Evolutionary conservation across 1,284 basidiomycete species (phyloP).

Genomic region (Phellopilus nigrolimitatus): DNA sequence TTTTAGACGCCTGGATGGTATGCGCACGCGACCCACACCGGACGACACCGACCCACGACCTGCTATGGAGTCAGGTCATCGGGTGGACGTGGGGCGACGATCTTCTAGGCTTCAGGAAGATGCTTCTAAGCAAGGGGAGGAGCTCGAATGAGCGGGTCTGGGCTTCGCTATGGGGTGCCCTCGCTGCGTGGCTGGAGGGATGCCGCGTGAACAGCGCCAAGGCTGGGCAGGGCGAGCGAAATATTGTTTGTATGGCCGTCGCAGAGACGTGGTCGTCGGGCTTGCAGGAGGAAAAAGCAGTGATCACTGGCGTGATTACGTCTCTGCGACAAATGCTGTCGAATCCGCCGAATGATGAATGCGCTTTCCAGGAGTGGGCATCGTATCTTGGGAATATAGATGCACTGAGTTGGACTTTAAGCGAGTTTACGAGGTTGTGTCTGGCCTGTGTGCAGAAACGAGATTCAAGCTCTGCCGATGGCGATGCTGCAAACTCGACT

Average conservation of each 20-base stretch:
- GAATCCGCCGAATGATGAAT: neutral
- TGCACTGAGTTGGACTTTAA: neutral
- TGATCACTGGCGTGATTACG: slow-evolving; percentile 33
- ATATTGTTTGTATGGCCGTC: slow-evolving; percentile 28
- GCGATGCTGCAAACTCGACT: neutral
- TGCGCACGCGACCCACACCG: slow-evolving; percentile 87
- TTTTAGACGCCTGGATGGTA: slow-evolving; percentile 71
- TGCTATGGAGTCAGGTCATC: slow-evolving; percentile 83
- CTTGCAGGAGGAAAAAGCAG: slow-evolving; percentile 33
- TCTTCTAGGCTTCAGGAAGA: slow-evolving; percentile 31
- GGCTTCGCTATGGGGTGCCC: slow-evolving; percentile 49
- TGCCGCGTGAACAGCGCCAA: slow-evolving; percentile 63
- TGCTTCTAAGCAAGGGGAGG: slow-evolving; percentile 29
- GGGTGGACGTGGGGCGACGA: slow-evolving; percentile 74
- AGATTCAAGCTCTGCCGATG: neutral
- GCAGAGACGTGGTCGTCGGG: slow-evolving; percentile 19
- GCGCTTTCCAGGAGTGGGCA: neutral
- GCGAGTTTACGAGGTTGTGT: slow-evolving; percentile 6
- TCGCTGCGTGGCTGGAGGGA: slow-evolving; percentile 72
- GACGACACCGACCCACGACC: slow-evolving; percentile 81
- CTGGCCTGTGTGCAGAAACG: slow-evolving; percentile 2
- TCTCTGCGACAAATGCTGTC: slow-evolving; percentile 27
- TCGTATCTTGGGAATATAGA: neutral
- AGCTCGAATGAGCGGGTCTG: slow-evolving; percentile 31
- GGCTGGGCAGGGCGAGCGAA: slow-evolving; percentile 61